Base-by-base conservation (phyloP, 768 basidiomycete genomes). In the Dioszegia hungarica region DNA sequence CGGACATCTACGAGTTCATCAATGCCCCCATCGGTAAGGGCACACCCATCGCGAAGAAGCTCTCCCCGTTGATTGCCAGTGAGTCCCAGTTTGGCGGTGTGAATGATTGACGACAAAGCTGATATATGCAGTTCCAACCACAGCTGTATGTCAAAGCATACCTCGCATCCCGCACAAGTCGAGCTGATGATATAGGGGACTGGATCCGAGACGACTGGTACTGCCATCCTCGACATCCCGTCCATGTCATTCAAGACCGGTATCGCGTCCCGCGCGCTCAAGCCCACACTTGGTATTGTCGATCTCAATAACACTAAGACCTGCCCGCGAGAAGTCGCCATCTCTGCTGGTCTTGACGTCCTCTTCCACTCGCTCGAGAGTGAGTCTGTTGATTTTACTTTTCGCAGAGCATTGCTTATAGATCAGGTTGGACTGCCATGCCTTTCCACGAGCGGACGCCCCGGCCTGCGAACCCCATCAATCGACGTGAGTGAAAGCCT, bases 21-120 rank as follows among this genome's bases (percentile, higher is more conserved):
- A 98, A 97, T 71, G 92, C 94, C 1, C 94, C 94, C 0, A 80
- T 97, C 51, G 94, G 94, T 39, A 92, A 90, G 77, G 93, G 93
- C 8, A 80, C 86, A 36, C 89, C 93, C 2, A 86, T 98, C 61
- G 78, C 82, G 2, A 79, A 88, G 70, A 78, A 80, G 17, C 79
- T 98, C 22, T 79, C 84, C 8, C 94, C 94, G 14, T 80, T 98
- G 44, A 94, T 94, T 59, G 90, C 90, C 40, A 80, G 91, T 77
- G 56, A 59, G 79, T 71, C 20, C 19, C 10, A 9, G 25, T 43
- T 14, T 10, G 11, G 0, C n/a, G 3, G 4, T 25, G 22, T 1
- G 6, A 12, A 12, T n/a, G n/a, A n/a, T n/a, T n/a, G 31, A 6
- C 2, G 8, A n/a, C 19, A 31, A 6, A 17, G 22, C 50, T 52